Evolutionary conservation across 2,329 filamentous ascomycete species (phyloP).

Genomic region (Hortaea werneckii): DNA sequence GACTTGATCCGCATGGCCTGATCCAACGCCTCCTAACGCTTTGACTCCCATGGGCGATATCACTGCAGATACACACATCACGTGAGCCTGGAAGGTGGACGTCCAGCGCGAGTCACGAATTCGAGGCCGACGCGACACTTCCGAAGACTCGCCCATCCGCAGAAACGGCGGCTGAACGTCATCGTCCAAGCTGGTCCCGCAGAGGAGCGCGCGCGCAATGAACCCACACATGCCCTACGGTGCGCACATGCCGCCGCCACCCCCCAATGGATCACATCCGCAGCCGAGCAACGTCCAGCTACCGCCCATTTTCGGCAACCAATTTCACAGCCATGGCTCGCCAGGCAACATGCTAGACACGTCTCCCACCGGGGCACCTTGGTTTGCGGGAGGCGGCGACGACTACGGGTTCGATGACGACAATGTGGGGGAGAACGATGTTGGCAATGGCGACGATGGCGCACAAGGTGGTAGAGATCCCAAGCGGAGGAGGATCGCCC

Average conservation of each 20-base stretch:
- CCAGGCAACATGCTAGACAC: background rate
- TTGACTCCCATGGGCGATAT: background rate
- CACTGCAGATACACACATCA: background rate
- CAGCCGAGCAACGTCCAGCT: background rate
- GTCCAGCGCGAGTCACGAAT: background rate
- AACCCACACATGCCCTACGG: background rate
- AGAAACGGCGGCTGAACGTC: too few relatives aligned
- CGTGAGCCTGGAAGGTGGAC: background rate
- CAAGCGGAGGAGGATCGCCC: conserved; percentile 79
- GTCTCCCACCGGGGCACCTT: conserved; percentile 2
- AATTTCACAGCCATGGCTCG: background rate
- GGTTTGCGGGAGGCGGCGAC: background rate
- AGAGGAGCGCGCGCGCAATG: background rate
- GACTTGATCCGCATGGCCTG: background rate
- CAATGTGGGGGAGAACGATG: conserved; percentile 6
- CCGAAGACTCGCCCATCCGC: background rate
- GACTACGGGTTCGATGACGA: conserved; percentile 8
- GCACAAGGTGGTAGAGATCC: conserved; percentile 46
- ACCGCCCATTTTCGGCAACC: background rate
- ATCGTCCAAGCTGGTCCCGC: background rate
- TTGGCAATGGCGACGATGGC: conserved; percentile 17
- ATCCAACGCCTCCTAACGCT: background rate
- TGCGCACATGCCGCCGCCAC: background rate
- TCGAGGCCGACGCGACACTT: background rate
- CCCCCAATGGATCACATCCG: background rate